A percentile compares a stretch with the other conserved stretches of the same genome.
phyloP scores from a whole-genome alignment of 306 rosid genomes.

The Cyamopsis tetragonoloba region DNA sequence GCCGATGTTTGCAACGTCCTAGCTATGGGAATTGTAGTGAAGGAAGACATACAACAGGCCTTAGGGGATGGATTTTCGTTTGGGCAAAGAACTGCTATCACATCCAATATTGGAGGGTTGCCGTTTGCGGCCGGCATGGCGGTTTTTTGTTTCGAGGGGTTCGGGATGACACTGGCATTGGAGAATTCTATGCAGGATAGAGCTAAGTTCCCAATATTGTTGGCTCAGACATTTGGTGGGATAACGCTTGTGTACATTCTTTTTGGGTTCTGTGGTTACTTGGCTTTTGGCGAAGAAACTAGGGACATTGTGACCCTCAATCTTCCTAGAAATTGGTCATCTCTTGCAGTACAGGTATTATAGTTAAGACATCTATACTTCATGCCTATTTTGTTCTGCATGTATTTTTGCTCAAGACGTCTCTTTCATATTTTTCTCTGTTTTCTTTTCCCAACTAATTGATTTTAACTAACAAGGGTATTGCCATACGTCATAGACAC shows the following conservation, averaged over 20 bases:
- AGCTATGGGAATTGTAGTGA: slow-evolving; percentile 79
- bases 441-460: background rate
- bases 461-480: too few relatives aligned
- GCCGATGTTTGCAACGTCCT: slow-evolving; percentile 72
- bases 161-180: slow-evolving; percentile 86
- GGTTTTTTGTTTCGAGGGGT: slow-evolving; percentile 82
- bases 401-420: background rate
- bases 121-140: slow-evolving; percentile 92
- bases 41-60: slow-evolving; percentile 58
- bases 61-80: slow-evolving; percentile 47
- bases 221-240: slow-evolving; percentile 72
- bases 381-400: background rate
- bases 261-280: slow-evolving; percentile 78
- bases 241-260: slow-evolving; percentile 60
- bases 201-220: slow-evolving; percentile 54
- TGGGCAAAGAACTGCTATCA: slow-evolving; percentile 53
- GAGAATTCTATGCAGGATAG: slow-evolving; percentile 54
- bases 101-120: slow-evolving; percentile 73
- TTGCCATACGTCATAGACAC: too few relatives aligned
- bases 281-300: slow-evolving; percentile 90
- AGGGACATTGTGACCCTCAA: slow-evolving; percentile 76
- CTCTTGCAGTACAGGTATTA: slow-evolving; percentile 72
- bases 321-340: slow-evolving; percentile 78
- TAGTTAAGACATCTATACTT: background rate
- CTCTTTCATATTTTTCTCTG: background rate